These are phyloP conservation scores for Xylaria sp. DNA, from an alignment of 2,329 filamentous ascomycete species.

Conservation along the genomic window DNA sequence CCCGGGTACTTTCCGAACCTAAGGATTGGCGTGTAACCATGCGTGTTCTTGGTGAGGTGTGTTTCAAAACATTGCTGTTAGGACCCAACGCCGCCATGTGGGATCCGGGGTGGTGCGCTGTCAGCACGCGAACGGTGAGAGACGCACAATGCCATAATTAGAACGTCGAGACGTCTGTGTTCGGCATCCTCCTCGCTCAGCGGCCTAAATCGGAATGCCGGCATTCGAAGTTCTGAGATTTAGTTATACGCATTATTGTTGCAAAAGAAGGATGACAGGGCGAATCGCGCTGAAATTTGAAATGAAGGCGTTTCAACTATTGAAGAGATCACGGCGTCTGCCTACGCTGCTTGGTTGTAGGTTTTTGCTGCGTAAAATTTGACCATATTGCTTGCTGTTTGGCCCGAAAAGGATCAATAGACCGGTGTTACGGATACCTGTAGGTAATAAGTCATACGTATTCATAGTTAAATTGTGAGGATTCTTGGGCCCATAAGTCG, in stretches of 20 bases:
- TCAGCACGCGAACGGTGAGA: slow-evolving; percentile 20
- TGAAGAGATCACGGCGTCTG: background rate
- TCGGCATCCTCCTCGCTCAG: slow-evolving; percentile 16
- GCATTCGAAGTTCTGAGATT: background rate
- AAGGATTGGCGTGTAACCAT: background rate
- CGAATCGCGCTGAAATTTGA: background rate
- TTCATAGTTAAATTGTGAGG: background rate
- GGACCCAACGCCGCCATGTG: slow-evolving; percentile 27
- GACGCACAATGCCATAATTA: slow-evolving; percentile 32
- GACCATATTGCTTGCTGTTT: background rate
- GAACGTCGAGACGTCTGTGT: slow-evolving; percentile 21
- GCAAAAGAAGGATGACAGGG: slow-evolving; percentile 1
- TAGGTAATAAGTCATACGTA: background rate
- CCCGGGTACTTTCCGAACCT: background rate
- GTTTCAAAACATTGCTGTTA: slow-evolving; percentile 3
- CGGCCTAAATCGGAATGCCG: slow-evolving; percentile 17
- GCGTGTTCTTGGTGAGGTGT: background rate
- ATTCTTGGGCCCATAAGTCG: background rate
- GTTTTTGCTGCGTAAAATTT: background rate
- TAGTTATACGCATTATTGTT: background rate
- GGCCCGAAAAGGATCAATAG: background rate
- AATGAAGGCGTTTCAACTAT: background rate
- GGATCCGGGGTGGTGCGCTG: slow-evolving; percentile 4
- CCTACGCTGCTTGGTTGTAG: background rate
- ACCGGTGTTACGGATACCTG: background rate